phyloP scores from a whole-genome alignment of 2,329 filamentous ascomycete species.

The Apiospora hydei region DNA sequence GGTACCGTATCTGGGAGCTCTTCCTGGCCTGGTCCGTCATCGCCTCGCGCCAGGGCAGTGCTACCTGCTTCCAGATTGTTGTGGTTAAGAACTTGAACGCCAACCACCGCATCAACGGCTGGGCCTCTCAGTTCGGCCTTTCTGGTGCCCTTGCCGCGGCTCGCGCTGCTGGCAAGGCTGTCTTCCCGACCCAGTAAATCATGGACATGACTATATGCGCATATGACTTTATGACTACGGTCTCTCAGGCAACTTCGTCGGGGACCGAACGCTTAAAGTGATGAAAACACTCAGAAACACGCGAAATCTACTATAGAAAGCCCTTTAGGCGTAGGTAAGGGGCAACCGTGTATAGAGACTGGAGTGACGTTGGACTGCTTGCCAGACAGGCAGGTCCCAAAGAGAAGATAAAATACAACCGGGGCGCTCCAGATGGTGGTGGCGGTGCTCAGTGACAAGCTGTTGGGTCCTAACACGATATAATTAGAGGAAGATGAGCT shows the following conservation, averaged over 20 bases:
- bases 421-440: background rate
- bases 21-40: conserved; percentile 90
- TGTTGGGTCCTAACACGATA: background rate
- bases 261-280: background rate
- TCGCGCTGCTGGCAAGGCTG: conserved; percentile 25
- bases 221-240: background rate
- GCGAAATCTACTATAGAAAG: background rate
- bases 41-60: conserved; percentile 81
- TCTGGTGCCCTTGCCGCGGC: conserved; percentile 25
- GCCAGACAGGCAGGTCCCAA: background rate
- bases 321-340: background rate
- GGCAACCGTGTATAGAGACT: background rate
- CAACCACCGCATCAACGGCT: conserved; percentile 80
- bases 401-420: background rate
- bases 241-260: background rate
- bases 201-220: background rate
- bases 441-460: background rate
- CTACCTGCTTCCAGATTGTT: conserved; percentile 87
- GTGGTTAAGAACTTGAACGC: conserved; percentile 91
- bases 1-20: conserved; percentile 94
- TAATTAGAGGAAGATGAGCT: background rate
- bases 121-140: conserved; percentile 73
- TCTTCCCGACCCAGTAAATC: conserved; percentile 11
- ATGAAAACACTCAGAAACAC: background rate
- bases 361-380: background rate